Conservation (phyloP, 2,329 filamentous ascomycete species). For the Gyromitra esculenta region DNA sequence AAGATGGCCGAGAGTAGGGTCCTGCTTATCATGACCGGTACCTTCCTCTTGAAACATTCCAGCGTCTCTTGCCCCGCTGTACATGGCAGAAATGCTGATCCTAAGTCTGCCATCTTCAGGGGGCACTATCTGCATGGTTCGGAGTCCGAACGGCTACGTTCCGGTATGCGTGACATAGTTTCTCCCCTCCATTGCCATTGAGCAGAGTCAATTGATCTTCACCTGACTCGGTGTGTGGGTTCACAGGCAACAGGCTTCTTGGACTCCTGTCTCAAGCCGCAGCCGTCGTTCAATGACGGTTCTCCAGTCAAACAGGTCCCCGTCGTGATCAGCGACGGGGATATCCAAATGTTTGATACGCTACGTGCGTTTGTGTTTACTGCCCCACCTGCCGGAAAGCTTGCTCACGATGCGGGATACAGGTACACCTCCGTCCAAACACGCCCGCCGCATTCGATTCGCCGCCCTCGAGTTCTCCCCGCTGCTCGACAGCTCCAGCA, state of each 20-base stretch:
- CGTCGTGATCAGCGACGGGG: slow-evolving; percentile 66
- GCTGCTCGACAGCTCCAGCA: slow-evolving; percentile 87
- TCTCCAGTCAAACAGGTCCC: slow-evolving; percentile 68
- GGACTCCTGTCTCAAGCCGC: slow-evolving; percentile 80
- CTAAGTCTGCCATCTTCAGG: slow-evolving; percentile 58
- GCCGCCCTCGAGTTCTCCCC: slow-evolving; percentile 84
- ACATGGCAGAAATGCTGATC: neutral
- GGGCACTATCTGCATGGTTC: slow-evolving; percentile 90
- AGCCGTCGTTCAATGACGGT: slow-evolving; percentile 85
- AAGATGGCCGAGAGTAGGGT: slow-evolving; percentile 76
- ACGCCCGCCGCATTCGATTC: slow-evolving; percentile 83
- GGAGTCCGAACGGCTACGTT: slow-evolving; percentile 79
- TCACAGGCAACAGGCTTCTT: slow-evolving; percentile 72
- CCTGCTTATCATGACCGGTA: slow-evolving; percentile 86
- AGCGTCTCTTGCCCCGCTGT: slow-evolving; percentile 26
- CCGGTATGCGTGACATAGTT: slow-evolving; percentile 67
- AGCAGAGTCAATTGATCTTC: neutral
- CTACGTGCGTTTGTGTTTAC: slow-evolving; percentile 35
- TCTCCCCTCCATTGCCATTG: neutral
- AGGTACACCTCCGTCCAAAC: slow-evolving; percentile 77
- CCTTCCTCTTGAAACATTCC: neutral
- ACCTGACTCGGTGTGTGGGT: neutral
- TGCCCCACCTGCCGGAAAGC: too few species aligned
- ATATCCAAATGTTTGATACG: slow-evolving; percentile 61
- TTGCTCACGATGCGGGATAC: neutral